Conservation (phyloP, 495 filamentous ascomycete species). For the Amphirosellinia nigrospora region DNA sequence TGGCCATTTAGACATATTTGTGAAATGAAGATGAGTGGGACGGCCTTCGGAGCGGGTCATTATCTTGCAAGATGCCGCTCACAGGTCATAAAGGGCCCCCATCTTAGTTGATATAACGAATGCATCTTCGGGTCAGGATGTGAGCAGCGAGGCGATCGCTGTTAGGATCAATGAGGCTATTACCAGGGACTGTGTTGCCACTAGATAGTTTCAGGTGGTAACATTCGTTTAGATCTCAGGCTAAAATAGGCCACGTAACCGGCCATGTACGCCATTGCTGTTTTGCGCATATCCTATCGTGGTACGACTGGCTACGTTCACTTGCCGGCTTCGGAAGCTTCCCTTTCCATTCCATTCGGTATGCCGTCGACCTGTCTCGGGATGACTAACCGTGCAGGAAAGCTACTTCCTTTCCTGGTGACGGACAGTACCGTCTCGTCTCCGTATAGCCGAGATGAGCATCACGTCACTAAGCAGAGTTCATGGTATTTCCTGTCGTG, state of each 20-base stretch:
- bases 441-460: conserved; percentile 30
- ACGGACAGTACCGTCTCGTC: conserved; percentile 24
- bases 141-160: conserved; percentile 10
- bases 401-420: conserved; percentile 26
- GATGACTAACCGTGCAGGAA: conserved; percentile 27
- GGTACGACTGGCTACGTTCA: conserved; percentile 23
- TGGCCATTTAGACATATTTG: not conserved
- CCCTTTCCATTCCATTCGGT: conserved; percentile 19
- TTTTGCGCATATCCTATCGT: conserved; percentile 21
- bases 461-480: conserved; percentile 22
- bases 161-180: conserved; percentile 11
- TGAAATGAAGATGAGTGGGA: conserved; percentile 14
- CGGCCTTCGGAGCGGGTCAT: conserved; percentile 13
- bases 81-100: conserved; percentile 1
- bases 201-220: conserved; percentile 22
- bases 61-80: conserved; percentile 12
- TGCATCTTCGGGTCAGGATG: conserved; percentile 5
- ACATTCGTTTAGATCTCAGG: conserved; percentile 31
- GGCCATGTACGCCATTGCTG: conserved; percentile 19
- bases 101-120: conserved; percentile 17
- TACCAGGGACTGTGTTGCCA: conserved; percentile 21
- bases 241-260: conserved; percentile 27
- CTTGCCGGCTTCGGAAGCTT: conserved; percentile 28
- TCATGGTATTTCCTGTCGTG: conserved; percentile 18
- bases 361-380: conserved; percentile 14